Evolutionary conservation across 2,329 filamentous ascomycete species (phyloP), one percentile per base, ranked within the genome.

Genomic region (Xylariaceae sp.): DNA sequence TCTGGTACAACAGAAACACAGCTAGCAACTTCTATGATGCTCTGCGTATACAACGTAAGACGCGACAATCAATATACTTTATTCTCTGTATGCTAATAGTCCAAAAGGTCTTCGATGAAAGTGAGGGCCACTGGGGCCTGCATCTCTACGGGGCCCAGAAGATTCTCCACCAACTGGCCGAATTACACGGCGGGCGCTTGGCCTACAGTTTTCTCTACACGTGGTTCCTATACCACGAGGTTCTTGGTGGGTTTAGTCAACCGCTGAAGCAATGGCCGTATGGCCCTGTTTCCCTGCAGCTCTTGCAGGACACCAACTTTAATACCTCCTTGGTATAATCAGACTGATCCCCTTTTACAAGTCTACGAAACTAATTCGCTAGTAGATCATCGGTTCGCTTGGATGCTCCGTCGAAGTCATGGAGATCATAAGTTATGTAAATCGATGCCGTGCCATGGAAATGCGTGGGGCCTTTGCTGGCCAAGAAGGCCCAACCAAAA

Each of bases 21-120:
- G 54, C 67, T 77, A 49, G 74, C 75, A 11, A 71, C 74, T 9
- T 76, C 73, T 6, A 75, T 78, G 76, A 77, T 78, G 75, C 68
- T 78, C 5, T 77, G 74, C 50, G 74, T 78, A 12, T 76, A 77
- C 55, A 76, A 74, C 61, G 75, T 76, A 57, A 63, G 72, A 58
- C 5, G 7, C n/a, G n/a, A 11, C 54, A 30, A 31, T 19, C 2
- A n/a, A 7, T 6, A 32, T 34, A 8, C 26, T 2, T 7, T 35
- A 42, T 1, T 45, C 29, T 11, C 26, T 12, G 1, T 41, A 11
- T 19, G 31, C 26, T 47, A 39, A 32, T 47, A 30, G 8, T 39
- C 32, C 7, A 35, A 3, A 53, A 76, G 74, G 74, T 78, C 9
- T 78, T 78, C 60, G 76, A 78, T 54, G 73, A 75, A 50, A 71